Evolutionary conservation across 148 eudicot genomes (phyloP).

Genomic region (Gaultheria prostrata): DNA sequence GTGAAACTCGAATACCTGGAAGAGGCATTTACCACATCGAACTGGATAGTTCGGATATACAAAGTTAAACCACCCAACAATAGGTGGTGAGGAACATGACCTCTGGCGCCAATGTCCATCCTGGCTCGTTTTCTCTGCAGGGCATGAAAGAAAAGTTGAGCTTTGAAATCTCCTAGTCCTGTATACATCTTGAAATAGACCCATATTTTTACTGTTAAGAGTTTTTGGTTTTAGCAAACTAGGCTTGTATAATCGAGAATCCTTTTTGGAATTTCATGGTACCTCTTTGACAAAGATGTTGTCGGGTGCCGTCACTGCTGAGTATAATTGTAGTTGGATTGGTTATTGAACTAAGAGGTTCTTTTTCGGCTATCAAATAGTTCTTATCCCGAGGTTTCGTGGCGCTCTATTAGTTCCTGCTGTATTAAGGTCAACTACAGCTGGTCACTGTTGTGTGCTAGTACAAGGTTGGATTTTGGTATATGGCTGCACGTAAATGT

Average conservation of each 20-base stretch:
- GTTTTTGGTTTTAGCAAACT: constrained; percentile 14
- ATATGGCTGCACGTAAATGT: not conserved
- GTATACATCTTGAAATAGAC: constrained; percentile 9
- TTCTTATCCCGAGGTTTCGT: not conserved
- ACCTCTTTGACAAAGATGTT: not conserved
- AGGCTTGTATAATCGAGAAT: constrained; percentile 12
- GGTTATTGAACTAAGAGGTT: not conserved
- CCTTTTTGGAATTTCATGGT: not conserved
- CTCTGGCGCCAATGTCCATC: not conserved
- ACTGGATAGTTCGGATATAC: constrained; percentile 97
- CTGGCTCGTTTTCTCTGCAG: constrained; percentile 15
- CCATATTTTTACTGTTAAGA: constrained; percentile 8
- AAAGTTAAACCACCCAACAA: constrained; percentile 98
- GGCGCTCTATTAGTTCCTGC: not conserved
- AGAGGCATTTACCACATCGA: constrained; percentile 95
- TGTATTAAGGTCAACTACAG: not conserved
- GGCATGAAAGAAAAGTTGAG: constrained; percentile 9
- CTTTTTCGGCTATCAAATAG: not conserved
- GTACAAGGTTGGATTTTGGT: not conserved
- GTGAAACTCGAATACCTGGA: constrained; percentile 88
- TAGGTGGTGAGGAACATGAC: constrained; percentile 55
- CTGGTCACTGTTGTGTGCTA: not conserved
- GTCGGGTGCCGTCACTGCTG: not conserved
- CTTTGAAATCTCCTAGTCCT: constrained; percentile 4
- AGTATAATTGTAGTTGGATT: not conserved